Conservation (phyloP, 768 basidiomycete species). For the Suillus placidus region DNA sequence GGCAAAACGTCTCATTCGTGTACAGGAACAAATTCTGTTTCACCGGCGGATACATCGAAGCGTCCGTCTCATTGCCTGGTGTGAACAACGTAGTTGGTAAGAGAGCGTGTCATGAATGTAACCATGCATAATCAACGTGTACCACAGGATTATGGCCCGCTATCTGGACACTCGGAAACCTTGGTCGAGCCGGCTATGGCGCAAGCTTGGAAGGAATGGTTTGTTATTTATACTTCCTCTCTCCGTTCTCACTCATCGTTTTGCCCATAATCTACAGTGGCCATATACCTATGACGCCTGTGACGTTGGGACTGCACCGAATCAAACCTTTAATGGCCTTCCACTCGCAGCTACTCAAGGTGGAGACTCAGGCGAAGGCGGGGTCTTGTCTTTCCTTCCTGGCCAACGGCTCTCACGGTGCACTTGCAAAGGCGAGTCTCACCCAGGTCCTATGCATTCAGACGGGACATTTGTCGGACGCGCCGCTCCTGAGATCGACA, state of each 20-base stretch:
- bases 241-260: neutral
- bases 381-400: constrained; percentile 68
- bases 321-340: constrained; percentile 74
- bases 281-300: constrained; percentile 74
- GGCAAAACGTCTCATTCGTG: constrained; percentile 3
- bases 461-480: constrained; percentile 83
- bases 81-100: constrained; percentile 59
- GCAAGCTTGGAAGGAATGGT: constrained; percentile 59
- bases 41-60: constrained; percentile 77
- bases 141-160: constrained; percentile 51
- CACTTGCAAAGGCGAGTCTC: constrained; percentile 79
- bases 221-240: constrained; percentile 15
- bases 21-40: constrained; percentile 88
- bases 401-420: constrained; percentile 86
- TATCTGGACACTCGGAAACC: constrained; percentile 62
- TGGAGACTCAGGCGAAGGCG: constrained; percentile 52
- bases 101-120: neutral
- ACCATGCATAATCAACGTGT: constrained; percentile 11
- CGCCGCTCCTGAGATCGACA: constrained; percentile 86
- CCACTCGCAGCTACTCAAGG: constrained; percentile 63
- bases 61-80: constrained; percentile 65
- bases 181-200: constrained; percentile 70
- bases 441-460: constrained; percentile 77
- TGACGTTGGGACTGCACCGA: constrained; percentile 81
- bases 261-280: constrained; percentile 43